A percentile compares a stretch with the other conserved stretches of the same genome.
Conservation (phyloP, 805 yeast species). For the Candida gorgasii region DNA sequence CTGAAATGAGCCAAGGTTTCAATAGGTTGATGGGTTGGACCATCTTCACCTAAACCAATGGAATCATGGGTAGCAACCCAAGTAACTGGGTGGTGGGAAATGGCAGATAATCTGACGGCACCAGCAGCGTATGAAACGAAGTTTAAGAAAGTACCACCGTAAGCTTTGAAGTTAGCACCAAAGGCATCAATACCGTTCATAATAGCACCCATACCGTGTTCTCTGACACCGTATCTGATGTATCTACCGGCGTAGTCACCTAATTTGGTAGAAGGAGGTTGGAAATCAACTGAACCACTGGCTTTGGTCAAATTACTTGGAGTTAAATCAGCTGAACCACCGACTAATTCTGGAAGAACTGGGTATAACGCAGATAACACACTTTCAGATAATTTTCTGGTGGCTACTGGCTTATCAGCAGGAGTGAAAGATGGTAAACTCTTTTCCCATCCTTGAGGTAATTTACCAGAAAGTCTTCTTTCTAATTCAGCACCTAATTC, state of each 20-base stretch:
- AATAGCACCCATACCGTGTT: conserved; percentile 98
- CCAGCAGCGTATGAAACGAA: conserved; percentile 83
- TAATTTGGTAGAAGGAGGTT: conserved; percentile 74
- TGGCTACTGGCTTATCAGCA: conserved; percentile 79
- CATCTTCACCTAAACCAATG: conserved; percentile 90
- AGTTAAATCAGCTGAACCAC: conserved; percentile 98
- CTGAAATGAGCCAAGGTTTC: conserved; percentile 86
- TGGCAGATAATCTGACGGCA: conserved; percentile 82
- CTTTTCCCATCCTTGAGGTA: conserved; percentile 82
- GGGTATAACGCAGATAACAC: conserved; percentile 64
- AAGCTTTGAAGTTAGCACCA: conserved; percentile 82
- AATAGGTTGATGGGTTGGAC: conserved; percentile 92
- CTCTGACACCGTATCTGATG: conserved; percentile 97
- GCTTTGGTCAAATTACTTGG: conserved; percentile 95
- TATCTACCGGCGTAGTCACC: conserved; percentile 93
- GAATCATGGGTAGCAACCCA: conserved; percentile 93
- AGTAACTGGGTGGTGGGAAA: conserved; percentile 78
- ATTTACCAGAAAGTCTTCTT: conserved; percentile 74
- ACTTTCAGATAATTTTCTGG: conserved; percentile 90
- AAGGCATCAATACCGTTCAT: conserved; percentile 95
- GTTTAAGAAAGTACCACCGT: conserved; percentile 98
- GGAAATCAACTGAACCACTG: conserved; percentile 84
- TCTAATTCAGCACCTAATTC: conserved; percentile 73
- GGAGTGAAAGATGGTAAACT: conserved; percentile 78
- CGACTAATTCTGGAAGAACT: conserved; percentile 82